Evolutionary conservation across 2,329 filamentous ascomycete genomes (phyloP).

Genomic region (Talaromyces sp.): DNA sequence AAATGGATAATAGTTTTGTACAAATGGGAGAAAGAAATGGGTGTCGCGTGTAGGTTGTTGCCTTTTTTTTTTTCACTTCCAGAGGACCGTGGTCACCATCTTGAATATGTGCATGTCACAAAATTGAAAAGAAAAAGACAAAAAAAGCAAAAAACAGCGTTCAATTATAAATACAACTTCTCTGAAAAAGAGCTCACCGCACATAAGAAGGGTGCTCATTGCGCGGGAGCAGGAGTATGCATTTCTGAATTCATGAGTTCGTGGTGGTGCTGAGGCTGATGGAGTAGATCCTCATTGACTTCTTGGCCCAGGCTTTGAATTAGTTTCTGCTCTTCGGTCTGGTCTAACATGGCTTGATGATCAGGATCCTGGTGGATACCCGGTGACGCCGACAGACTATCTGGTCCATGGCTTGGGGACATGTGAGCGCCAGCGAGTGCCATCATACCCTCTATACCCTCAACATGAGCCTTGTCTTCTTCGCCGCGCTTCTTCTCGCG

Average conservation of each 20-base stretch:
- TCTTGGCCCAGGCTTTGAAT: conserved; percentile 41
- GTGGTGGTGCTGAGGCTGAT: conserved; percentile 22
- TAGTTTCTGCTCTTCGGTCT: conserved; percentile 37
- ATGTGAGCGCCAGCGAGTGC: conserved; percentile 35
- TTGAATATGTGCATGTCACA: background rate
- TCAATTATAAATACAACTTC: background rate
- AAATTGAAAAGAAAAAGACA: background rate
- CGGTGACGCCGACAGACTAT: conserved; percentile 34
- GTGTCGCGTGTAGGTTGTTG: background rate
- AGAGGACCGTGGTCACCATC: background rate
- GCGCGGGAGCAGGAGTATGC: conserved; percentile 18
- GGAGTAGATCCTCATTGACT: conserved; percentile 33
- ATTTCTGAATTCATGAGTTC: conserved; percentile 31
- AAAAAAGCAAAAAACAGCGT: background rate
- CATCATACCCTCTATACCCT: conserved; percentile 45
- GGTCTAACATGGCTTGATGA: conserved; percentile 27
- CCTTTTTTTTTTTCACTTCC: background rate
- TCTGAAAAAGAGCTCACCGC: background rate
- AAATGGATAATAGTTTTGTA: background rate
- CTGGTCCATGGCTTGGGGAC: conserved; percentile 22
- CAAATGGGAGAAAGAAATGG: background rate
- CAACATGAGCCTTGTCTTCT: conserved; percentile 44
- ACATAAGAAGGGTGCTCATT: background rate
- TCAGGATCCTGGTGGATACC: conserved; percentile 20
- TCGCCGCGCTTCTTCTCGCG: conserved; percentile 41